Evolutionary conservation across 2,329 filamentous ascomycete genomes (phyloP).

Genomic region (Claviceps monticola): DNA sequence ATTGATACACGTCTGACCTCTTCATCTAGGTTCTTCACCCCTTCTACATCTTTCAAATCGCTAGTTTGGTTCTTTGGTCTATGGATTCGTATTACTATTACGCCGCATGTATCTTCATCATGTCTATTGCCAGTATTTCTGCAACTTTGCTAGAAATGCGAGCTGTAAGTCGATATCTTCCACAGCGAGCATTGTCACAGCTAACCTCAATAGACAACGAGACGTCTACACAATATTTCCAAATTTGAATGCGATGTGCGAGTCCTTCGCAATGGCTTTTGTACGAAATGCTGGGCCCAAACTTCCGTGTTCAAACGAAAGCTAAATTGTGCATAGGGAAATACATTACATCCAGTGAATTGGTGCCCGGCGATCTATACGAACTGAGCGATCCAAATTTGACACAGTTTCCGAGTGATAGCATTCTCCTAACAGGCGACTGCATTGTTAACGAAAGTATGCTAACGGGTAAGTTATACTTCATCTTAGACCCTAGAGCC

Average conservation of each 20-base stretch:
- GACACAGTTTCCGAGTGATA: constrained; percentile 81
- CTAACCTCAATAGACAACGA: constrained; percentile 56
- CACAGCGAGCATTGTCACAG: background rate
- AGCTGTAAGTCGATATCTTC: constrained; percentile 38
- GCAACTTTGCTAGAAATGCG: constrained; percentile 84
- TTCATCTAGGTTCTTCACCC: constrained; percentile 66
- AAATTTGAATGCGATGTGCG: constrained; percentile 90
- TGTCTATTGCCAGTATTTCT: constrained; percentile 83
- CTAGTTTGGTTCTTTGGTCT: constrained; percentile 88
- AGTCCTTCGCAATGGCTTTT: constrained; percentile 88
- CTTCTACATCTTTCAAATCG: constrained; percentile 96
- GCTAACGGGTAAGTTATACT: constrained; percentile 50
- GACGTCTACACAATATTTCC: constrained; percentile 76
- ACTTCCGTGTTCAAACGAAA: background rate
- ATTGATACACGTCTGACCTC: background rate
- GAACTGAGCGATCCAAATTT: constrained; percentile 90
- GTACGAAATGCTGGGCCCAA: constrained; percentile 30
- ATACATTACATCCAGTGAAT: constrained; percentile 69
- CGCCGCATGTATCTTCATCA: constrained; percentile 83
- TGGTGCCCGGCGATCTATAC: constrained; percentile 92
- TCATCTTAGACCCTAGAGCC: background rate
- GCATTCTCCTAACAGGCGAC: constrained; percentile 79
- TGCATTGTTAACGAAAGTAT: constrained; percentile 99
- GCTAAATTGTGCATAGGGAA: constrained; percentile 41
- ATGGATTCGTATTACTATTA: constrained; percentile 97